Evolutionary conservation across 1,284 basidiomycete species (phyloP).

Genomic region (Phaffia rhodozyma): DNA sequence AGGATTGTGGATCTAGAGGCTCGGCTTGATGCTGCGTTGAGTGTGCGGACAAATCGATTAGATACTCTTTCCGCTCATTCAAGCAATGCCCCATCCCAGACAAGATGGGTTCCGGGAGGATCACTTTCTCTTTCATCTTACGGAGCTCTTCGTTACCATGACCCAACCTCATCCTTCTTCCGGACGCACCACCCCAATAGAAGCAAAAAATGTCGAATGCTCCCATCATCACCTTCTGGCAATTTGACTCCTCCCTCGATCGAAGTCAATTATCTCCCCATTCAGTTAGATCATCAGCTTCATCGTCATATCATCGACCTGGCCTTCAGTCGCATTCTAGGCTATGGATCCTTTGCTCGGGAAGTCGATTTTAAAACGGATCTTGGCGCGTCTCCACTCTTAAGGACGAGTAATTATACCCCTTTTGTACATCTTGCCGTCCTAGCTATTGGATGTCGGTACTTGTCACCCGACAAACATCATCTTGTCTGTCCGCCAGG

Average conservation of each 20-base stretch:
- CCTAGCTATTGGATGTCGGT: neutral
- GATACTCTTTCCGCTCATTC: neutral
- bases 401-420: neutral
- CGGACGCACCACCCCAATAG: neutral
- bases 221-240: neutral
- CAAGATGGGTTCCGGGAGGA: neutral
- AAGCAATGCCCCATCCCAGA: neutral
- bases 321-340: neutral
- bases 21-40: neutral
- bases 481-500: neutral
- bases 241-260: neutral
- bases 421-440: neutral
- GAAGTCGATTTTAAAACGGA: neutral
- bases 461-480: neutral
- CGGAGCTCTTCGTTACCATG: neutral
- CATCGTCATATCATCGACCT: neutral
- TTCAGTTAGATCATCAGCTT: neutral
- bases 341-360: neutral
- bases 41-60: neutral
- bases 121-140: neutral
- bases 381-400: neutral
- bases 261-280: neutral
- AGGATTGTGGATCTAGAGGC: neutral
- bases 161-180: conserved; percentile 3
- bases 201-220: neutral